Conservation (phyloP, 2,329 filamentous ascomycete species). For the Diplodia mutila region DNA sequence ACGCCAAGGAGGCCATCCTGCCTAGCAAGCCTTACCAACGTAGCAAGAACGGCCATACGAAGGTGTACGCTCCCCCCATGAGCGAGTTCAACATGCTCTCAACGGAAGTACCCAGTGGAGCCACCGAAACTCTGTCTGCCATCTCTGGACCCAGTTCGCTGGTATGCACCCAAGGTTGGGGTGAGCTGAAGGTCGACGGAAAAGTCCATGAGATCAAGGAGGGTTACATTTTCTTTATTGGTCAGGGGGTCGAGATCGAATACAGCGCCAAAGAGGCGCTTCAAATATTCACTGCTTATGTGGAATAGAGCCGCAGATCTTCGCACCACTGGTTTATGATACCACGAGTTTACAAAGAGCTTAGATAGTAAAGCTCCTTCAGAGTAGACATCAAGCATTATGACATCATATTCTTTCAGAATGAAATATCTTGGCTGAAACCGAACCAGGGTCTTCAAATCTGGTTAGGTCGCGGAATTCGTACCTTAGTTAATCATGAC, state of each 20-base stretch:
- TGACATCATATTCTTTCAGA: too few species aligned
- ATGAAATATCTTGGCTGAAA: too few species aligned
- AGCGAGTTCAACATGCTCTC: constrained; percentile 73
- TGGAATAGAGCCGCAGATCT: constrained; percentile 38
- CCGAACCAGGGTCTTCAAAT: too few species aligned
- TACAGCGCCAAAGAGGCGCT: constrained; percentile 50
- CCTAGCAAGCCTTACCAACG: constrained; percentile 78
- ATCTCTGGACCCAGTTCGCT: constrained; percentile 89
- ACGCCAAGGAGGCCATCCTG: constrained; percentile 70
- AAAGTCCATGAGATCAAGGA: constrained; percentile 59
- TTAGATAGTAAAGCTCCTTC: neutral
- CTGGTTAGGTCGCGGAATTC: neutral
- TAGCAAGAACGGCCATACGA: constrained; percentile 70
- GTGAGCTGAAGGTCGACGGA: constrained; percentile 63
- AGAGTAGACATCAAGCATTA: neutral
- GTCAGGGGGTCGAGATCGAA: constrained; percentile 57
- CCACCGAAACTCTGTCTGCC: constrained; percentile 58
- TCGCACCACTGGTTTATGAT: neutral
- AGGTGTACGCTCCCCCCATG: constrained; percentile 67
- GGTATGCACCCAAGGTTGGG: constrained; percentile 83
- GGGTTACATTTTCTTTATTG: constrained; percentile 70
- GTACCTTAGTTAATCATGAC: neutral
- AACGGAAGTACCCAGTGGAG: constrained; percentile 59
- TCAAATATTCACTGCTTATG: constrained; percentile 55
- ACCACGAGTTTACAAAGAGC: neutral